Evolutionary conservation across 352 stramenopile species (phyloP).

Genomic region (Phytophthora macrochlamydospora): DNA sequence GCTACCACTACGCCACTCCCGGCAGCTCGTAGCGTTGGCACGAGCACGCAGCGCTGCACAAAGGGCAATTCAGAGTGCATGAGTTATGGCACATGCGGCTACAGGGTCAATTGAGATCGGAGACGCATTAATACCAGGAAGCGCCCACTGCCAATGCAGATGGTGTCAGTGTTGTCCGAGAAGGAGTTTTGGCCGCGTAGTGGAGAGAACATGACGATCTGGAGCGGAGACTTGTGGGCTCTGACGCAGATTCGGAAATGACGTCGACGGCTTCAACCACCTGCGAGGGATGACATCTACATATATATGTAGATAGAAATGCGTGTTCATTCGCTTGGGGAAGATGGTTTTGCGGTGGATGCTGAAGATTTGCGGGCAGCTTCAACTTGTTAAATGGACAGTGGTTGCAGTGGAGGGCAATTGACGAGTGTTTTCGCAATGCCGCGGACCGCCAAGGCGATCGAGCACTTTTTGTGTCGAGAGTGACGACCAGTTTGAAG

Average conservation of each 20-base stretch:
- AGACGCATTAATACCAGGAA: constrained; percentile 52
- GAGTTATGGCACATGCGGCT: background rate
- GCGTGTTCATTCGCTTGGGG: too few relatives aligned
- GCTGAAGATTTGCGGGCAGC: background rate
- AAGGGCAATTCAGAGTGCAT: too few relatives aligned
- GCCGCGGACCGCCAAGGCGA: background rate
- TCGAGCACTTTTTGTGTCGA: background rate
- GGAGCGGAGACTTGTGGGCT: constrained; percentile 5
- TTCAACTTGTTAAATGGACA: background rate
- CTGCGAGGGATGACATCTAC: background rate
- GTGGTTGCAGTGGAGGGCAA: background rate
- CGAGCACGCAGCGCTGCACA: constrained; percentile 59
- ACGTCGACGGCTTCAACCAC: constrained; percentile 5
- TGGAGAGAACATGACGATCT: constrained; percentile 33
- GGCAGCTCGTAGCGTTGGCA: constrained; percentile 50
- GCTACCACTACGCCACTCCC: constrained; percentile 57
- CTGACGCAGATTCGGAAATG: constrained; percentile 15
- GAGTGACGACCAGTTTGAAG: background rate
- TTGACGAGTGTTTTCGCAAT: background rate
- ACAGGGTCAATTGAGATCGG: background rate
- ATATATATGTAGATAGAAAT: too few relatives aligned
- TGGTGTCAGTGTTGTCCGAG: constrained; percentile 27
- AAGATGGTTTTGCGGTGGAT: background rate
- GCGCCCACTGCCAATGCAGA: constrained; percentile 76
- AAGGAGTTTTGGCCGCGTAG: constrained; percentile 26